Conservation (phyloP, 176 grass and related monocot species). For the Leersia perrieri region DNA sequence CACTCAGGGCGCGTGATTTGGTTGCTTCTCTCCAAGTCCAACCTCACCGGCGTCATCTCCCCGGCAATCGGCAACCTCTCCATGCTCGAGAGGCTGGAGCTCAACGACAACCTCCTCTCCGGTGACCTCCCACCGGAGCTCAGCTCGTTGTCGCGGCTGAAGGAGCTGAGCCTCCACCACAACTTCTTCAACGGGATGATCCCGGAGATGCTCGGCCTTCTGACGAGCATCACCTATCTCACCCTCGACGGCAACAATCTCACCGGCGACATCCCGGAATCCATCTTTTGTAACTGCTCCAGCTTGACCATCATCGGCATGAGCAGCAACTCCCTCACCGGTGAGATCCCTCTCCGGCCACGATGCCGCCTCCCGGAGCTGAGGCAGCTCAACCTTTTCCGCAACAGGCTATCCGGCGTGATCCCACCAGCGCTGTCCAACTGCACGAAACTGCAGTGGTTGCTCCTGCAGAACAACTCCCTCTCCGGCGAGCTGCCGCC, state of each 20-base stretch:
- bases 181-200: slow-evolving; percentile 46
- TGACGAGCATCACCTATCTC: slow-evolving; percentile 43
- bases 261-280: slow-evolving; percentile 36
- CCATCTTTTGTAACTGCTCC: slow-evolving; percentile 59
- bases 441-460: slow-evolving; percentile 43
- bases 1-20: slow-evolving; percentile 16
- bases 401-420: slow-evolving; percentile 36
- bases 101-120: slow-evolving; percentile 41
- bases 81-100: slow-evolving; percentile 53
- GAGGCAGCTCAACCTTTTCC: slow-evolving; percentile 31
- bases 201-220: slow-evolving; percentile 35
- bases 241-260: slow-evolving; percentile 37
- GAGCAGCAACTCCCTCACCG: slow-evolving; percentile 50
- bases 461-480: slow-evolving; percentile 37
- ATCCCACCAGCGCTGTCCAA: slow-evolving; percentile 43
- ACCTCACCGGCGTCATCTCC: slow-evolving; percentile 48
- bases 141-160: slow-evolving; percentile 36
- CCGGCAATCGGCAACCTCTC: slow-evolving; percentile 50
- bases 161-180: slow-evolving; percentile 25
- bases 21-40: slow-evolving; percentile 25
- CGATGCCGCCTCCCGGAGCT: slow-evolving; percentile 34
- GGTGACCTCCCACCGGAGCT: slow-evolving; percentile 50
- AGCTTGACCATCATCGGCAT: slow-evolving; percentile 39
- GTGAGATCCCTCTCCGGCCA: slow-evolving; percentile 40
- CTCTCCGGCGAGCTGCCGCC: slow-evolving; percentile 50